These are phyloP conservation scores for Coleophoma cylindrospora DNA, from an alignment of 2,329 filamentous ascomycete species.

Conservation along the genomic window DNA sequence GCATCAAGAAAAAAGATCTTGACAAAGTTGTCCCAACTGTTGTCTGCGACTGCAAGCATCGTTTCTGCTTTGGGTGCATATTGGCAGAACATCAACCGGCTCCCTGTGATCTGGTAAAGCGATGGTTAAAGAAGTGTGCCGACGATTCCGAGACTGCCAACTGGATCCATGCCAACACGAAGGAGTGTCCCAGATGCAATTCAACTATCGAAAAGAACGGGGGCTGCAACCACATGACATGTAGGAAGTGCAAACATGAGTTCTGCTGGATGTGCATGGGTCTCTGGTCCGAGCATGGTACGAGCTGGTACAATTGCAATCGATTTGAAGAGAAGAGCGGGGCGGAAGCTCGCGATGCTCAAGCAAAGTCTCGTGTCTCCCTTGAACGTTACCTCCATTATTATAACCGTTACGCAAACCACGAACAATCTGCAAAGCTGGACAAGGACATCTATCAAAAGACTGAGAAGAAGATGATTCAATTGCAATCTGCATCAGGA, in stretches of 20 bases:
- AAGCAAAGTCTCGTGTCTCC: constrained; percentile 84
- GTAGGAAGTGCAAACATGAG: constrained; percentile 89
- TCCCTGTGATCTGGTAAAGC: constrained; percentile 85
- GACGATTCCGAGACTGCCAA: constrained; percentile 98
- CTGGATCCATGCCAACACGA: constrained; percentile 98
- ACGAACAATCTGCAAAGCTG: constrained; percentile 93
- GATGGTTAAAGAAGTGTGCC: constrained; percentile 96
- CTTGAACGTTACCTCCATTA: constrained; percentile 97
- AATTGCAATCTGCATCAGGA: constrained; percentile 85
- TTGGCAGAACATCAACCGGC: constrained; percentile 88
- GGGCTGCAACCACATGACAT: constrained; percentile 97
- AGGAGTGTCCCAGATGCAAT: constrained; percentile 92
- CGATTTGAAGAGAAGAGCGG: constrained; percentile 95
- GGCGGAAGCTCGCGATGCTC: constrained; percentile 81
- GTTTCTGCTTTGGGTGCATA: constrained; percentile 94
- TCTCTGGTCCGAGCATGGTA: constrained; percentile 96
- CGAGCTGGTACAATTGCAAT: constrained; percentile 99
- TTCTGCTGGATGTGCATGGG: constrained; percentile 99
- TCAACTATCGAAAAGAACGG: constrained; percentile 99
- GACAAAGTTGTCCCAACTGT: constrained; percentile 85
- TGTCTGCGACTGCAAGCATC: constrained; percentile 74
- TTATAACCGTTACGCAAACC: constrained; percentile 98
- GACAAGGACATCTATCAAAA: constrained; percentile 95
- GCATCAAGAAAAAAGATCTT: constrained; percentile 82
- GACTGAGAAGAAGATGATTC: constrained; percentile 99